Base-by-base conservation (phyloP, 2,329 filamentous ascomycete species). In the Pestalotiopsis sp. region DNA sequence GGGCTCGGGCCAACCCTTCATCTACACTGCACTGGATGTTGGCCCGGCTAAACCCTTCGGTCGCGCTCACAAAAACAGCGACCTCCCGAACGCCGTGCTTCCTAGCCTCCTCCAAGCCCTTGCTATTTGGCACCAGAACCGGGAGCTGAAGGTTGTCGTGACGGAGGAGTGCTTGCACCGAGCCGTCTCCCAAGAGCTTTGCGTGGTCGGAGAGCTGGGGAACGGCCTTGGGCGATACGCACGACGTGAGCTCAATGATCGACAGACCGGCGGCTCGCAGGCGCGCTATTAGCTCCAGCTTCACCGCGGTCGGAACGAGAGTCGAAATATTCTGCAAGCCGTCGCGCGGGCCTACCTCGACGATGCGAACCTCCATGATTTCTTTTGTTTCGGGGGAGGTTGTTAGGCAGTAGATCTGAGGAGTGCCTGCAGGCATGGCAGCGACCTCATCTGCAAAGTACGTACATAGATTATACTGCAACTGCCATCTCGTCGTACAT, bases 11-110 rank as follows among this genome's bases (percentile, higher is more conserved):
- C 17, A 90, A 78, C 1, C 85, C 86, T 73, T 89, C 85, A 23
- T 82, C 82, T 65, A 89, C 86, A n/a, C 80, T 83, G 78, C 87
- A 88, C 70, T 89, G 89, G 66, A 86, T 87, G 77, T 90, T 90
- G 68, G 84, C 85, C 66, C 83, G 82, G 52, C 86, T 87, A 75
- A 90, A 90, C 1, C 83, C 79, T 72, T 90, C 87, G 14, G 86
- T 88, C 0, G 87, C 88, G n/a, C 86, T 85, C 20, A 87, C 83
- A 77, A 90, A 90, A 60, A 90, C 86, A 45, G 86, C 87, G 11
- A 79, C 68, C 38, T 79, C 76, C 45, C 68, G 71, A 11, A 73
- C 72, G 0, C 71, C 71, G 57, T 66, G 36, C 14, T 73, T 49
- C 0, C 59, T 20, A 1, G 76, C 77, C 49, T 87, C 79, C 69